Percentiles rank a stretch among this genome's conserved stretches.
phyloP scores from a whole-genome alignment of 2,329 filamentous ascomycete genomes.

The Zarea fungicola region DNA sequence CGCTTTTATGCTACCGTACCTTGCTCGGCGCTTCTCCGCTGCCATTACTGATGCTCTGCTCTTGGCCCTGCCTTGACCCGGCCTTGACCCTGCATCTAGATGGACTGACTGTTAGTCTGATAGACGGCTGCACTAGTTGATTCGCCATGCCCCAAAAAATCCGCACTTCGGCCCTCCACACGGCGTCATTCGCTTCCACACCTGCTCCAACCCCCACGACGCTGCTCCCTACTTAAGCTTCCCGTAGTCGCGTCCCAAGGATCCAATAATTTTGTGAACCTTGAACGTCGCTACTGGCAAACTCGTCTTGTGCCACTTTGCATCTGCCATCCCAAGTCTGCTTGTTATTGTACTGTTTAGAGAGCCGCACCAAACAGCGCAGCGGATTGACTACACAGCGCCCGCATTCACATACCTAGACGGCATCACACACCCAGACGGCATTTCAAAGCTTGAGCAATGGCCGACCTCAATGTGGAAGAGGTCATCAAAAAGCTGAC shows the following conservation, averaged over 20 bases:
- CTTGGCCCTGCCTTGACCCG: neutral
- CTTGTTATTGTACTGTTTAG: too few species aligned
- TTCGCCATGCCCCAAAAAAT: neutral
- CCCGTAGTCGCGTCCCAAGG: neutral
- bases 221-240: conserved; percentile 7
- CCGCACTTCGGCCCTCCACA: neutral
- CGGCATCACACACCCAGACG: neutral
- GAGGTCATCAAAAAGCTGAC: conserved; percentile 50
- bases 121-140: neutral
- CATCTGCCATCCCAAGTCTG: too few species aligned
- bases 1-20: neutral
- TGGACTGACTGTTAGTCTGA: neutral
- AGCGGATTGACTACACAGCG: neutral
- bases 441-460: too few species aligned
- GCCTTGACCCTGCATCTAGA: neutral
- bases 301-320: too few species aligned
- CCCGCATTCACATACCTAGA: neutral
- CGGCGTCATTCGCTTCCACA: neutral
- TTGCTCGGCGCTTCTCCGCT: neutral
- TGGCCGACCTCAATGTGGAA: conserved; percentile 51
- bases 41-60: neutral
- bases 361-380: too few species aligned
- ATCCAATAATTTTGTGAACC: neutral
- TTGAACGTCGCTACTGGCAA: too few species aligned
- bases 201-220: conserved; percentile 8